These are phyloP conservation scores for Acacia crassicarpa DNA, from an alignment of 306 rosid species.

Conservation along the genomic window DNA sequence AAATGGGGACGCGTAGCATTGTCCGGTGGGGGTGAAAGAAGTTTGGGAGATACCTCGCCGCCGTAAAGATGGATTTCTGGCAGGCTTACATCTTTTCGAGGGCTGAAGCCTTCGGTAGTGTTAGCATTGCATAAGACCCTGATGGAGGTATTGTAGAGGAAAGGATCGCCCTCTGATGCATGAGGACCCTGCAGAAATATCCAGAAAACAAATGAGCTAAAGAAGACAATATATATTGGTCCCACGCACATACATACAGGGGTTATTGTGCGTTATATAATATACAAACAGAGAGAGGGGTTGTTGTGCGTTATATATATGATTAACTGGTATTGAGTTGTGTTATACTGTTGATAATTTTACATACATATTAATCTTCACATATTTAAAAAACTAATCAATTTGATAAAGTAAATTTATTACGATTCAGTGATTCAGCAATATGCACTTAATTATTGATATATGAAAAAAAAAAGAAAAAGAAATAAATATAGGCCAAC, in stretches of 20 bases:
- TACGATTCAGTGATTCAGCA: neutral
- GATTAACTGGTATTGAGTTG: no score
- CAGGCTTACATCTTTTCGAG: slow-evolving; percentile 70
- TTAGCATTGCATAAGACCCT: slow-evolving; percentile 89
- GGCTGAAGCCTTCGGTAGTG: slow-evolving; percentile 86
- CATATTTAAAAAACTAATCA: neutral
- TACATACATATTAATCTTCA: no score
- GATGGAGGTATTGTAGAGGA: slow-evolving; percentile 70
- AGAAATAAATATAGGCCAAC: neutral
- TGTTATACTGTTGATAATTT: no score
- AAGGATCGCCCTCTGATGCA: slow-evolving; percentile 62
- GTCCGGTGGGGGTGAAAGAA: slow-evolving; percentile 46
- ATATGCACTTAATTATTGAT: neutral
- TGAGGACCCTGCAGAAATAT: slow-evolving; percentile 59
- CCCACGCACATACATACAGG: no score
- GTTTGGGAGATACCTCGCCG: slow-evolving; percentile 57
- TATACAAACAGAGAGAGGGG: neutral
- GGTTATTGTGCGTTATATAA: no score
- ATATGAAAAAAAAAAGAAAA: neutral
- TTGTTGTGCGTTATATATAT: neutral
- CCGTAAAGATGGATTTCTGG: slow-evolving; percentile 78
- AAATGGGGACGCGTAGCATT: slow-evolving; percentile 45
- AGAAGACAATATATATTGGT: no score
- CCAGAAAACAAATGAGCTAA: neutral
- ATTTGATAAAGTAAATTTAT: neutral